Base-by-base conservation (phyloP, 139 green algal genomes). In the Volvox africanus region DNA sequence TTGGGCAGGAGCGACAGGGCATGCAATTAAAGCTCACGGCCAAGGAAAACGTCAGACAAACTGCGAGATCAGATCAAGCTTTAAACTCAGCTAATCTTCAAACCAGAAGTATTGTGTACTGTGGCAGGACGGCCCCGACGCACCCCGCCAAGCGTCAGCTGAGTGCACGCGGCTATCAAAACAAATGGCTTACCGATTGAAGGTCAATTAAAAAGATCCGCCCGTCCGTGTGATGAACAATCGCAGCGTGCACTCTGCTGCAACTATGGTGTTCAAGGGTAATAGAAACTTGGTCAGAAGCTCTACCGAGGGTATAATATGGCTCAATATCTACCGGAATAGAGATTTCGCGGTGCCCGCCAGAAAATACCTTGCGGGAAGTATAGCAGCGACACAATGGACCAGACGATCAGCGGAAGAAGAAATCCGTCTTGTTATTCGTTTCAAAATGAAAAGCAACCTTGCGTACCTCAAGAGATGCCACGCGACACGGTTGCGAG, bases 201-300 rank as follows among this genome's bases (percentile, higher is more conserved):
- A 98, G 81, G 86, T 98, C 96, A 12, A 98, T 98, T 37, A 98
- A 32, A 73, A 95, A 98, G 19, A 96, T 44, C 9, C 96, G 93
- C 2, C 95, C 96, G 91, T 98, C 96, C 2, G 91, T 37, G 76
- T 97, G 95, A 77, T 97, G 95, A n/a, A 97, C 95, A 0, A 98
- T 71, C 14, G 95, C 96, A 14, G 96, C 96, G 88, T 97, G 96
- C 17, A 93, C 55, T 3, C 94, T 61, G 2, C 87, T 94, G 61
- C 87, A 88, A 12, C 61, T 80, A 6, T 90, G 32, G 86, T 96
- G 80, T 20, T 92, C 76, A 2, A 97, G 55, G 0, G 68, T 20
- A 17, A 97, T 88, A 30, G 94, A 89, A 71, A 94, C 93, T 61
- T 87, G 79, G 2, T 94, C 93, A 22, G 95, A 88, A 18, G 91